A percentile compares a stretch with the other conserved stretches of the same genome.
phyloP scores from a whole-genome alignment of 179 eudicot genomes.

The Spinacia oleracea region DNA sequence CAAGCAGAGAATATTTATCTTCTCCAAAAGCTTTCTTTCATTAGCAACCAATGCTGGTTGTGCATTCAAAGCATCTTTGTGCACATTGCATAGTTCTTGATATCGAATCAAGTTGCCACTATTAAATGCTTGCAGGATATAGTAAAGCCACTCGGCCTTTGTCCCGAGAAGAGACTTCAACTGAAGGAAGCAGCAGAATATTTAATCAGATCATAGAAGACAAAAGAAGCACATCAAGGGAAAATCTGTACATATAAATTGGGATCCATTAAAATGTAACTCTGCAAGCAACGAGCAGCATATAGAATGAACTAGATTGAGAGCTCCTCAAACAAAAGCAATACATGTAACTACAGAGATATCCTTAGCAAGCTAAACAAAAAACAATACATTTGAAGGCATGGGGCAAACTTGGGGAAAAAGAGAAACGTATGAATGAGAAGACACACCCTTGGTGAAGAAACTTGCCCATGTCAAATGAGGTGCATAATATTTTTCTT shows the following conservation, averaged over 20 bases:
- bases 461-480: not conserved
- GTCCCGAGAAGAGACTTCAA: constrained; percentile 85
- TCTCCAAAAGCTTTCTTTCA: constrained; percentile 75
- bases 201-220: constrained; percentile 2
- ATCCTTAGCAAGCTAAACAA: not conserved
- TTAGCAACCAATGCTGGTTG: constrained; percentile 92
- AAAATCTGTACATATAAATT: not conserved
- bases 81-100: constrained; percentile 88
- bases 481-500: not conserved
- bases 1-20: constrained; percentile 92
- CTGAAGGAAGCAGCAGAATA: constrained; percentile 41
- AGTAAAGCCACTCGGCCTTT: constrained; percentile 96
- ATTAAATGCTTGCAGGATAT: constrained; percentile 91
- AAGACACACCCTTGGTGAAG: no score
- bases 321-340: not conserved
- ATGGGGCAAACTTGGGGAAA: not conserved
- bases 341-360: not conserved
- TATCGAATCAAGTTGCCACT: constrained; percentile 80
- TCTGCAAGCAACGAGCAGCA: not conserved
- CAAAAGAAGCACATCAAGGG: not conserved
- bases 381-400: not conserved
- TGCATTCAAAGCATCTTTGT: constrained; percentile 70
- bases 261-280: not conserved
- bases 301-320: not conserved
- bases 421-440: no score